These are phyloP conservation scores for Vinca minor DNA, from an alignment of 257 asterid species.

Conservation along the genomic window DNA sequence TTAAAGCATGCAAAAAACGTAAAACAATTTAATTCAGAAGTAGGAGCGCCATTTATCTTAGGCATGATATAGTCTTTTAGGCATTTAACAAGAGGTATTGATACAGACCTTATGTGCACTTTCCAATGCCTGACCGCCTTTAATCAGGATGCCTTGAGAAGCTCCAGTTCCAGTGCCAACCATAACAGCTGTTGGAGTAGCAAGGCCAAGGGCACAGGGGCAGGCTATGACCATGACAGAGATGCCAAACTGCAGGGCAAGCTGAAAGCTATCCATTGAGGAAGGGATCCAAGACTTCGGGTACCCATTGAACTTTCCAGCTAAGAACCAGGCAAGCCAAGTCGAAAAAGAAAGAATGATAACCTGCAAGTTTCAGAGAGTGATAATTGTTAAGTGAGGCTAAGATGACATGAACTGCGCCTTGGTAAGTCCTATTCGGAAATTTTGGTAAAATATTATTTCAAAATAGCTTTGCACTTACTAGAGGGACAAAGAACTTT, in stretches of 20 bases:
- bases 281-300: slow-evolving; percentile 35
- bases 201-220: slow-evolving; percentile 48
- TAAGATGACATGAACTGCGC: not conserved
- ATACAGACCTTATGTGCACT: slow-evolving; percentile 63
- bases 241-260: slow-evolving; percentile 38
- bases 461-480: slow-evolving; percentile 17
- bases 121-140: slow-evolving; percentile 90
- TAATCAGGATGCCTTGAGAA: slow-evolving; percentile 58
- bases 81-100: too few relatives aligned
- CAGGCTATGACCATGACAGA: slow-evolving; percentile 49
- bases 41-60: not conserved
- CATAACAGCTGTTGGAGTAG: slow-evolving; percentile 48
- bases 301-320: slow-evolving; percentile 23
- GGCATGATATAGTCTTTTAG: not conserved
- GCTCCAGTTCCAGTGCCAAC: slow-evolving; percentile 47
- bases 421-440: not conserved
- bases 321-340: slow-evolving; percentile 36
- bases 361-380: slow-evolving; percentile 23
- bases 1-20: not conserved
- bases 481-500: slow-evolving; percentile 40
- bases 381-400: not conserved
- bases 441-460: not conserved
- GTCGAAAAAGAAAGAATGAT: slow-evolving; percentile 31
- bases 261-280: slow-evolving; percentile 33
- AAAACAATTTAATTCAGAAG: not conserved